These are phyloP conservation scores for Globisporangium cystogenes DNA, from an alignment of 352 stramenopile species.

Conservation along the genomic window DNA sequence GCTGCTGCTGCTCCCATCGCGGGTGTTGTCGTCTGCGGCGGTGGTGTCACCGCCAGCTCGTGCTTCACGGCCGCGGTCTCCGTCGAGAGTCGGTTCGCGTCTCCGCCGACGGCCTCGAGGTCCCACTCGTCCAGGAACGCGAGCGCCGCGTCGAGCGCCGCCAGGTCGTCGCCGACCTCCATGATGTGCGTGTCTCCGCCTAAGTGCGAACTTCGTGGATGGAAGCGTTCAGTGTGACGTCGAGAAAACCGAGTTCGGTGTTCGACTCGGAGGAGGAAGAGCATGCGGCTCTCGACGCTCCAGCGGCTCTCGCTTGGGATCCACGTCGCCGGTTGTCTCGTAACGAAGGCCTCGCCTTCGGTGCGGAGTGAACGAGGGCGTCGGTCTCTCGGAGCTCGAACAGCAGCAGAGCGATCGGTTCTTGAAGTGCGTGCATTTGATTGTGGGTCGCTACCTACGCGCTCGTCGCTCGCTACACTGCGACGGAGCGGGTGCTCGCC, in stretches of 20 bases:
- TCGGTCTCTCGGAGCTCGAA: constrained; percentile 12
- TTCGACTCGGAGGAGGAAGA: neutral
- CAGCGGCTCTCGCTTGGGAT: constrained; percentile 10
- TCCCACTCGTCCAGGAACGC: constrained; percentile 16
- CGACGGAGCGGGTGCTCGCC: neutral
- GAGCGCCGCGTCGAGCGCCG: constrained; percentile 11
- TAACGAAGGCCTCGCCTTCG: neutral
- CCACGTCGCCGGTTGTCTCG: neutral
- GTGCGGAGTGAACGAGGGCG: constrained; percentile 10
- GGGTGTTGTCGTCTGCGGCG: no score
- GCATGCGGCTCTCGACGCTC: constrained; percentile 9
- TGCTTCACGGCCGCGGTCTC: neutral
- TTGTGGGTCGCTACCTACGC: neutral
- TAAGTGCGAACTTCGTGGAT: neutral
- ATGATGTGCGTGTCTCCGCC: neutral
- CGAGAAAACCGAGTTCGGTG: no score
- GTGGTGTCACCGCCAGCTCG: neutral
- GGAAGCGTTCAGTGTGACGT: no score
- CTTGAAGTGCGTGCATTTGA: neutral
- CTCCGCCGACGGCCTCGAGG: constrained; percentile 2
- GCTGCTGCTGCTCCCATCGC: no score
- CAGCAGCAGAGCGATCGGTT: no score
- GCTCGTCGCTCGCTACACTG: no score
- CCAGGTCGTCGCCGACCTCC: constrained; percentile 8
- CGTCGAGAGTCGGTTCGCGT: neutral